These are phyloP conservation scores for Phytophthora cryptogea DNA, from an alignment of 352 stramenopile species.

Conservation along the genomic window DNA sequence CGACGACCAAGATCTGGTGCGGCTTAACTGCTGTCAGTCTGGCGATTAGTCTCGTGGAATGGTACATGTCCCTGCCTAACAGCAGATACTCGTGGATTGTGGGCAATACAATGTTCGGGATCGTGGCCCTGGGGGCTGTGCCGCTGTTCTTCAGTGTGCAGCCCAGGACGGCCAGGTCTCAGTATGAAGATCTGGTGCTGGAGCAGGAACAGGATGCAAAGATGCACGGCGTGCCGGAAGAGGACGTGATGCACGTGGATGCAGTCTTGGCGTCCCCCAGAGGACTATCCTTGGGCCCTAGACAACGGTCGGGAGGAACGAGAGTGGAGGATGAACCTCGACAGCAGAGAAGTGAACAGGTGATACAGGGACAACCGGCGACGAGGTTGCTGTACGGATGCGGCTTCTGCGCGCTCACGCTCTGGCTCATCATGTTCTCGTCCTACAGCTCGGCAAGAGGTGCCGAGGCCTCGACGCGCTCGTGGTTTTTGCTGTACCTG, in stretches of 20 bases:
- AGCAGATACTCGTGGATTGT: slow-evolving; percentile 74
- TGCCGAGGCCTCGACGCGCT: slow-evolving; percentile 29
- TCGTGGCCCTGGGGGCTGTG: slow-evolving; percentile 63
- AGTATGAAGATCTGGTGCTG: slow-evolving; percentile 49
- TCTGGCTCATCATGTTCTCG: slow-evolving; percentile 78
- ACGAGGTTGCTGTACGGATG: slow-evolving; percentile 53
- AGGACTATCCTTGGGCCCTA: slow-evolving; percentile 4
- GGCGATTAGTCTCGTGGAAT: slow-evolving; percentile 65
- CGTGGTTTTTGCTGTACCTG: slow-evolving; percentile 72
- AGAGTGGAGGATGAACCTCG: not conserved
- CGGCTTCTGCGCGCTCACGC: slow-evolving; percentile 34
- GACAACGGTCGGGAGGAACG: slow-evolving; percentile 15
- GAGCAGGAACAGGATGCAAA: slow-evolving; percentile 33
- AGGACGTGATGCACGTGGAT: slow-evolving; percentile 8
- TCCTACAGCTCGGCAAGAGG: slow-evolving; percentile 54
- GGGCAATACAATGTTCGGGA: slow-evolving; percentile 81
- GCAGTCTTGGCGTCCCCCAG: not conserved
- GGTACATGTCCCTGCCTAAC: slow-evolving; percentile 62
- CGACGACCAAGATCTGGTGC: slow-evolving; percentile 53
- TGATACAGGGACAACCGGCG: slow-evolving; percentile 19
- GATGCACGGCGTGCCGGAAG: slow-evolving; percentile 20
- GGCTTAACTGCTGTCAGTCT: slow-evolving; percentile 49
- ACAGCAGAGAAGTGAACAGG: slow-evolving; percentile 10
- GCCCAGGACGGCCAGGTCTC: slow-evolving; percentile 48
- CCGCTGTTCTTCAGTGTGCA: slow-evolving; percentile 77